Evolutionary conservation across 768 basidiomycete genomes (phyloP).

Genomic region (Leccinum boreale): DNA sequence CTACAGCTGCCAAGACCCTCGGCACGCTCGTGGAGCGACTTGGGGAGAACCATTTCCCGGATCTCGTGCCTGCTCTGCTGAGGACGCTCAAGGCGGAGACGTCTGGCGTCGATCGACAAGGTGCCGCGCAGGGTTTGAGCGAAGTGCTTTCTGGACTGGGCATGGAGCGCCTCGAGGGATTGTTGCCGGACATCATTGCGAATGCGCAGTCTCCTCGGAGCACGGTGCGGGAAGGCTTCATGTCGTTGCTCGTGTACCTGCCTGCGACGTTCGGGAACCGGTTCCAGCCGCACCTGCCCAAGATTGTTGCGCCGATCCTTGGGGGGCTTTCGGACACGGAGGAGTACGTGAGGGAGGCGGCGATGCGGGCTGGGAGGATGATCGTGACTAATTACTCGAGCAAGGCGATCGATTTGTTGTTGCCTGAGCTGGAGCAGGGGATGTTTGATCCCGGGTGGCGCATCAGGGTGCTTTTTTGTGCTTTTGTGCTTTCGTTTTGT

Average conservation of each 20-base stretch:
- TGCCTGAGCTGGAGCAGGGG: slow-evolving; percentile 91
- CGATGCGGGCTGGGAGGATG: slow-evolving; percentile 99
- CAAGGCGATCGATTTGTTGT: slow-evolving; percentile 87
- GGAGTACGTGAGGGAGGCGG: slow-evolving; percentile 94
- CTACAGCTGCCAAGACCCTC: slow-evolving; percentile 94
- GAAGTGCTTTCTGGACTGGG: slow-evolving; percentile 95
- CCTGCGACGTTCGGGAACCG: slow-evolving; percentile 95
- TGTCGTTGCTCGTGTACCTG: slow-evolving; percentile 93
- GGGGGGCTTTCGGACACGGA: slow-evolving; percentile 89
- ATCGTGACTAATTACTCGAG: slow-evolving; percentile 91
- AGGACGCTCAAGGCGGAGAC: slow-evolving; percentile 89
- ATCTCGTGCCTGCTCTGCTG: slow-evolving; percentile 86
- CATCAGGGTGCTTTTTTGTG: slow-evolving; percentile 66
- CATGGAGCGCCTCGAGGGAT: slow-evolving; percentile 94
- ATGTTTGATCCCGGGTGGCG: slow-evolving; percentile 97
- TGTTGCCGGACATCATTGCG: slow-evolving; percentile 89
- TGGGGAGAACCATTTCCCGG: slow-evolving; percentile 93
- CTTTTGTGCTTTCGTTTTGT: not conserved
- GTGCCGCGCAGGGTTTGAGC: slow-evolving; percentile 94
- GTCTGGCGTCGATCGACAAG: slow-evolving; percentile 94
- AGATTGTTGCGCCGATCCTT: slow-evolving; percentile 91
- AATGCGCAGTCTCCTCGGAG: slow-evolving; percentile 88
- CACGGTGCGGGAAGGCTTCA: slow-evolving; percentile 96
- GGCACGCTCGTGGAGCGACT: slow-evolving; percentile 96
- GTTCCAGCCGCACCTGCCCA: slow-evolving; percentile 93